phyloP scores from a whole-genome alignment of 106 monocot species.

The Agapanthus africanus region DNA sequence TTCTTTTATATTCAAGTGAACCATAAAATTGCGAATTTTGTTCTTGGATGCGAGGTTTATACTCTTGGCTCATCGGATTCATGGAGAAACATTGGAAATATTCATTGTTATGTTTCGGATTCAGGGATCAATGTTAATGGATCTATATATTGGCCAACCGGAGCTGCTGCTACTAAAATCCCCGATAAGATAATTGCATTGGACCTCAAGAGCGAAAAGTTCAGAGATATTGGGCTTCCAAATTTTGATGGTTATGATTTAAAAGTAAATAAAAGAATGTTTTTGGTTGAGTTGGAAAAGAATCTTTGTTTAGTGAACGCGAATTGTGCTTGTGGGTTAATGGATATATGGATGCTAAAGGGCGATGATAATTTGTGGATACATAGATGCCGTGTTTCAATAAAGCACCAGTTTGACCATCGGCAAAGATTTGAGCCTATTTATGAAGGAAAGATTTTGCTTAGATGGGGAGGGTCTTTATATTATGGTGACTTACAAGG shows the following conservation, averaged over 20 bases:
- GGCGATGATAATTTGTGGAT: background rate
- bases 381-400: background rate
- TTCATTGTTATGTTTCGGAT: slow-evolving; percentile 1
- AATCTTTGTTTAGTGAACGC: slow-evolving; percentile 6
- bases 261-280: background rate
- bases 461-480: slow-evolving; percentile 6
- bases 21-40: background rate
- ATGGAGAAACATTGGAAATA: slow-evolving; percentile 10
- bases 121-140: no score
- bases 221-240: slow-evolving; percentile 5
- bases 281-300: no score
- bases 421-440: slow-evolving; percentile 5
- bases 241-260: background rate
- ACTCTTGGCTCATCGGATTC: slow-evolving; percentile 4
- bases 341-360: slow-evolving; percentile 13
- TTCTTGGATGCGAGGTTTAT: slow-evolving; percentile 14
- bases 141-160: slow-evolving; percentile 10
- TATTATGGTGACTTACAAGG: background rate
- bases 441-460: slow-evolving; percentile 1
- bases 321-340: background rate
- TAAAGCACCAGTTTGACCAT: no score
- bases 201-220: no score
- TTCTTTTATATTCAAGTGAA: slow-evolving; percentile 5
- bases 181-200: slow-evolving; percentile 5
- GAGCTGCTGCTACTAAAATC: background rate